Base-by-base conservation (phyloP, 805 yeast genomes). In the Suhomyces prunicola region DNA sequence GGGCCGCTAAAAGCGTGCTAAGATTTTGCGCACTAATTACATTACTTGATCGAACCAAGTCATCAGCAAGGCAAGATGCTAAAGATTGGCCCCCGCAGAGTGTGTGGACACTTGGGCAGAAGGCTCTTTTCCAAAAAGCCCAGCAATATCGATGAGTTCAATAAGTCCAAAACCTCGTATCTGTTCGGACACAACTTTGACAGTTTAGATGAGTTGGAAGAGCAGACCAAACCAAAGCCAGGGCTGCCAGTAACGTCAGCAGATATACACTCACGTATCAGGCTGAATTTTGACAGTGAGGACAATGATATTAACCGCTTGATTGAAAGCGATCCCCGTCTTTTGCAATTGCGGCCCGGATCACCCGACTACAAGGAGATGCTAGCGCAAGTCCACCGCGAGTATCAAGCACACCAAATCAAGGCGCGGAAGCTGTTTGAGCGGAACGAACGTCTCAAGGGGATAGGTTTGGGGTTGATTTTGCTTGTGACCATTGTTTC, bases 371-470 rank as follows among this genome's bases (percentile, higher is more conserved):
- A 70, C 56, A 73, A 71, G 57, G 65, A 71, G 26, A 67, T 65
- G 57, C 62, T 67, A 19, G 49, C 60, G 47, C 41, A 57, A 31
- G 61, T 74, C 9, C 69, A 69, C 41, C 59, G 70, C 51, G 72
- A 66, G 44, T 59, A 48, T 50, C 58, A 62, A 46, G 40, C 50
- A 24, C 59, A 64, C 17, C 73, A 69, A 42, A 66, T 65, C 45
- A 68, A 60, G 44, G 57, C 66, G 23, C 52, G 65, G 23, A 58
- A 62, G 53, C 56, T 71, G 23, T 70, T 67, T 54, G 83, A 80
- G 59, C 57, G 69, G 50, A 66, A 65, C 39, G 80, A 79, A 60
- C 69, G 78, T 49, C 54, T 77, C 48, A 77, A 78, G 56, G 83
- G 81, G 0, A 60, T 75, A 3, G 68, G 70, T 0, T 59, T 71